phyloP scores from a whole-genome alignment of 2,329 filamentous ascomycete species.

The Boeremia exigua region DNA sequence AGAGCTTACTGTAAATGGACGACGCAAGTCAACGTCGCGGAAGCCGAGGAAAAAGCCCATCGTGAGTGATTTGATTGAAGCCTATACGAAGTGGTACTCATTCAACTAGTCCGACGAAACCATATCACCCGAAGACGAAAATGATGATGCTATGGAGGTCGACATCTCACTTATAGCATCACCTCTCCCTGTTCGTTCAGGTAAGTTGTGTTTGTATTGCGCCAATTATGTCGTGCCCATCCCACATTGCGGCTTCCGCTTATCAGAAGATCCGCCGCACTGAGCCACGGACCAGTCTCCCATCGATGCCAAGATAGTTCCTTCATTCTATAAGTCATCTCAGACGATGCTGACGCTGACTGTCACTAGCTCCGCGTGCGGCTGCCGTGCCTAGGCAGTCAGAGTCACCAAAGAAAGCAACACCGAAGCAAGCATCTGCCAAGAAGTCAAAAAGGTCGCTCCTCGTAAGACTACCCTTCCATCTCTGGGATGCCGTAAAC shows the following conservation, averaged over 20 bases:
- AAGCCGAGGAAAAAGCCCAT: conserved; percentile 40
- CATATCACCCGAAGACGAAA: conserved; percentile 39
- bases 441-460: conserved; percentile 34
- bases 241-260: conserved; percentile 1
- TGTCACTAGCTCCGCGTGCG: conserved; percentile 19
- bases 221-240: background rate
- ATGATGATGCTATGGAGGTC: conserved; percentile 32
- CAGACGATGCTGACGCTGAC: background rate
- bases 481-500: conserved; percentile 8
- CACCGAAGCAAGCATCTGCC: conserved; percentile 27
- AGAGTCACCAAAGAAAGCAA: conserved; percentile 31
- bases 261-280: background rate
- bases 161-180: conserved; percentile 26
- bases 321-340: background rate
- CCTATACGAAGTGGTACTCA: conserved; percentile 12
- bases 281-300: background rate
- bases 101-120: conserved; percentile 34
- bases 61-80: conserved; percentile 23
- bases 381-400: conserved; percentile 11
- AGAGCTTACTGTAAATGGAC: conserved; percentile 24
- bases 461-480: conserved; percentile 22
- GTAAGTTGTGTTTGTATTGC: conserved; percentile 28
- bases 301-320: background rate
- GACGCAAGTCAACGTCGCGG: conserved; percentile 34
- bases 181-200: conserved; percentile 32